Percentiles rank a stretch among this genome's conserved stretches.
phyloP scores from a whole-genome alignment of 139 green algal species.

The Parachlorella kessleri region DNA sequence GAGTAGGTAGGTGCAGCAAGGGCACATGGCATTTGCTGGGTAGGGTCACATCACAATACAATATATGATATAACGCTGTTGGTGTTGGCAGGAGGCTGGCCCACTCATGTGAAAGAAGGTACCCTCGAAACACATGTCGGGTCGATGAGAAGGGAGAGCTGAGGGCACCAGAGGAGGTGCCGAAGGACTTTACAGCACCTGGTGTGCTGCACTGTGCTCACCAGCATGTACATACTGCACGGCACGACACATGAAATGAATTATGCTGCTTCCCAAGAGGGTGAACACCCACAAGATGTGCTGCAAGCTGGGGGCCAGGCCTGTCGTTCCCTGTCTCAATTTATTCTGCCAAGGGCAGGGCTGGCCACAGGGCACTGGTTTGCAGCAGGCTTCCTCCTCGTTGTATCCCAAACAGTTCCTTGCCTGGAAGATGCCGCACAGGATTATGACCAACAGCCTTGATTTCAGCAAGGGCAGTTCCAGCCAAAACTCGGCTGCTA shows the following conservation, averaged over 20 bases:
- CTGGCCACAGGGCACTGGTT: neutral
- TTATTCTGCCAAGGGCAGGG: neutral
- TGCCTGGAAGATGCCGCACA: neutral
- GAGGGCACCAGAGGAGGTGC: too few relatives aligned
- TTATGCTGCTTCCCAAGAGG: neutral
- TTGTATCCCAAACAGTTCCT: neutral
- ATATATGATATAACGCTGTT: constrained; percentile 3
- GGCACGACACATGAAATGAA: neutral
- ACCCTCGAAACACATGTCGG: too few relatives aligned
- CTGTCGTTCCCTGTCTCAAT: neutral
- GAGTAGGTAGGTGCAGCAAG: constrained; percentile 1
- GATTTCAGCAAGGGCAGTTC: neutral
- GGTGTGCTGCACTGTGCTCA: too few relatives aligned
- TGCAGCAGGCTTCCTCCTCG: neutral
- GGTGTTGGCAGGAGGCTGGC: neutral
- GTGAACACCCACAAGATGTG: neutral
- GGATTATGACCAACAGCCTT: neutral
- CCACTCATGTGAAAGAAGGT: neutral
- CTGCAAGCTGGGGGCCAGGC: too few relatives aligned
- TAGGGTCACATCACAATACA: too few relatives aligned
- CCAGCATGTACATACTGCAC: neutral
- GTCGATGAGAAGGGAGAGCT: too few relatives aligned
- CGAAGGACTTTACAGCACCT: too few relatives aligned
- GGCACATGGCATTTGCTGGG: neutral
- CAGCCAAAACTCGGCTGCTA: neutral